Evolutionary conservation across 1,284 basidiomycete species (phyloP), one percentile per base, ranked within the genome.

Genomic region (Ceratobasidium sp.): DNA sequence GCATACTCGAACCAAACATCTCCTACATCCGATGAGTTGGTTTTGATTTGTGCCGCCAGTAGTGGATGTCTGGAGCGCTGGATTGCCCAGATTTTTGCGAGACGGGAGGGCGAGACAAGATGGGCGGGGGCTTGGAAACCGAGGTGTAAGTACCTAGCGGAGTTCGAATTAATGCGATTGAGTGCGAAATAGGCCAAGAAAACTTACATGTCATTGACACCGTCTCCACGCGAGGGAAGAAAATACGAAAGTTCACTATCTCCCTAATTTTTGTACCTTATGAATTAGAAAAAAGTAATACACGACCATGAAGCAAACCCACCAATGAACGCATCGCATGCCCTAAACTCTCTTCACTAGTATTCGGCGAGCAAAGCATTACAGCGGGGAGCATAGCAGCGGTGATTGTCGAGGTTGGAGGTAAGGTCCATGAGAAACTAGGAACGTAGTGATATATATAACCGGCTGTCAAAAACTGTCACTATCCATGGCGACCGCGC

Each of bases 181-280:
- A 20, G 7, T 4, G 20, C 3, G 54, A 56, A 23, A 12, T 38
- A 15, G 38, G 9, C n/a, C n/a, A 61, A 17, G 20, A 23, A 12
- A 54, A 68, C 88, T 78, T 82, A 94, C 94, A 95, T 94, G 83
- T 96, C 94, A 81, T 95, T 95, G 38, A 94, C 93, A 15, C 94
- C 94, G 78, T 86, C 89, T 66, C 89, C 90, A 26, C 93, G 88
- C 3, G 91, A 90, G 1, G 92, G 93, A 12, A 94, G 86, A 82
- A 89, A 94, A 83, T 94, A 94, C 2, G 92, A 92, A 54, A 73
- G 44, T 28, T 73, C 70, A 44, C 33, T 56, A 5, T 12, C 13
- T 5, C 62, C 62, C 62, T 65, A 46, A 26, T 10, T 23, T 40
- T 44, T 4, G 26, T 23, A 23, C 56, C 20, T 59, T 15, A 23